These are phyloP conservation scores for Auriculariales sp. DNA, from an alignment of 768 basidiomycete species.

Conservation along the genomic window DNA sequence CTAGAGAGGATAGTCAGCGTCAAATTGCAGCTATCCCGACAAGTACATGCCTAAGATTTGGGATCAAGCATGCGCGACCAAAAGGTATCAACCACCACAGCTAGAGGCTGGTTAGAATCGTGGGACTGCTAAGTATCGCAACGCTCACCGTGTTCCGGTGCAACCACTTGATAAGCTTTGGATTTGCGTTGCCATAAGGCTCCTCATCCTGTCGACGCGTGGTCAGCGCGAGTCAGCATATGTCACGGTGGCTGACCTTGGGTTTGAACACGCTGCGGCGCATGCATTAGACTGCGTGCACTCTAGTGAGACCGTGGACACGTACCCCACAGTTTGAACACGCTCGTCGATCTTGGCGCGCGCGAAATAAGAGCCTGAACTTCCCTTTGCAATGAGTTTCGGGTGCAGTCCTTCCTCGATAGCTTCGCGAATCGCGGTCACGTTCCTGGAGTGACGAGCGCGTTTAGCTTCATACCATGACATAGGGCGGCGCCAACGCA, in stretches of 20 bases:
- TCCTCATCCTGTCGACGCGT: conserved; percentile 42
- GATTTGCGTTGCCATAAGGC: conserved; percentile 77
- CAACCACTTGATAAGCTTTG: conserved; percentile 83
- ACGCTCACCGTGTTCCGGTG: no score
- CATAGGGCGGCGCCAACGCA: conserved; percentile 21
- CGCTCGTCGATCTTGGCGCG: conserved; percentile 62
- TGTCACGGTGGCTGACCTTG: conserved; percentile 22
- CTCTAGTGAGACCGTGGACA: no score
- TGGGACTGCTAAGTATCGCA: no score
- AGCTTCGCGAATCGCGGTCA: conserved; percentile 49
- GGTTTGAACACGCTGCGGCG: conserved; percentile 71
- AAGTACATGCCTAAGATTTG: conserved; percentile 55
- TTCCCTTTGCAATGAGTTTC: conserved; percentile 82
- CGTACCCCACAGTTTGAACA: conserved; percentile 71
- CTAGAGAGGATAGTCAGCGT: conserved; percentile 20
- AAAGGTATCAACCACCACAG: conserved; percentile 85
- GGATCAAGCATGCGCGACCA: conserved; percentile 77
- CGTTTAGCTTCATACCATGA: conserved; percentile 6
- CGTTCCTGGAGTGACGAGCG: conserved; percentile 28
- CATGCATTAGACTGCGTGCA: not conserved
- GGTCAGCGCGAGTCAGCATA: no score
- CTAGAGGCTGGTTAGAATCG: no score
- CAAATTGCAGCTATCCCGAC: not conserved
- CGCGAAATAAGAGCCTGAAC: conserved; percentile 87
- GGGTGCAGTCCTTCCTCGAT: conserved; percentile 72